phyloP scores from a whole-genome alignment of 164 flowering plant species.

The Chloranthus sessilifolius region DNA sequence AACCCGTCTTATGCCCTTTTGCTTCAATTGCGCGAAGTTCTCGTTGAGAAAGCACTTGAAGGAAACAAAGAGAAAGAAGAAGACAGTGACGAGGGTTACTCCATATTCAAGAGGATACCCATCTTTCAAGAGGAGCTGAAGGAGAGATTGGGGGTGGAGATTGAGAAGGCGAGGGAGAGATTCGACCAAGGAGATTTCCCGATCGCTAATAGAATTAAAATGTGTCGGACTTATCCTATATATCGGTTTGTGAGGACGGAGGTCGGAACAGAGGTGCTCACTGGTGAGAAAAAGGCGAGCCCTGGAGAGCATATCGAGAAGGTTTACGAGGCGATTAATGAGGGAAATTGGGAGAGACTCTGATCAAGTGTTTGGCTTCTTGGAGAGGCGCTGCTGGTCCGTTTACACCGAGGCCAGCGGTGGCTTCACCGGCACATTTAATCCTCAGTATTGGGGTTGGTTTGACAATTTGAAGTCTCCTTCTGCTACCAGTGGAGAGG shows the following conservation, averaged over 20 bases:
- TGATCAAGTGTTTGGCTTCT: constrained; percentile 29
- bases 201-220: constrained; percentile 32
- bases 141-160: constrained; percentile 21
- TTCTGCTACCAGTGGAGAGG: constrained; percentile 24
- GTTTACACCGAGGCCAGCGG: constrained; percentile 18
- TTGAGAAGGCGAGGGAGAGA: constrained; percentile 29
- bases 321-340: constrained; percentile 37
- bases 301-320: constrained; percentile 55
- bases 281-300: constrained; percentile 37
- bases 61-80: constrained; percentile 5
- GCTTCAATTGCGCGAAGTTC: constrained; percentile 32
- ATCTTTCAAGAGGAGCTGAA: constrained; percentile 34
- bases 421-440: constrained; percentile 18
- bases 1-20: constrained; percentile 33
- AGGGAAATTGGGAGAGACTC: constrained; percentile 36
- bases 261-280: constrained; percentile 37
- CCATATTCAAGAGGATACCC: constrained; percentile 37
- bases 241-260: constrained; percentile 36
- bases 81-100: constrained; percentile 11
- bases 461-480: constrained; percentile 22
- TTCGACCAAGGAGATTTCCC: constrained; percentile 32
- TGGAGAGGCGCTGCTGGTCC: constrained; percentile 28
- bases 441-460: constrained; percentile 26
- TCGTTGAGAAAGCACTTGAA: constrained; percentile 30
- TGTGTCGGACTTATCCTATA: constrained; percentile 43